Evolutionary conservation across 305 asterid genomes (phyloP).

Genomic region (Salvia sclarea): DNA sequence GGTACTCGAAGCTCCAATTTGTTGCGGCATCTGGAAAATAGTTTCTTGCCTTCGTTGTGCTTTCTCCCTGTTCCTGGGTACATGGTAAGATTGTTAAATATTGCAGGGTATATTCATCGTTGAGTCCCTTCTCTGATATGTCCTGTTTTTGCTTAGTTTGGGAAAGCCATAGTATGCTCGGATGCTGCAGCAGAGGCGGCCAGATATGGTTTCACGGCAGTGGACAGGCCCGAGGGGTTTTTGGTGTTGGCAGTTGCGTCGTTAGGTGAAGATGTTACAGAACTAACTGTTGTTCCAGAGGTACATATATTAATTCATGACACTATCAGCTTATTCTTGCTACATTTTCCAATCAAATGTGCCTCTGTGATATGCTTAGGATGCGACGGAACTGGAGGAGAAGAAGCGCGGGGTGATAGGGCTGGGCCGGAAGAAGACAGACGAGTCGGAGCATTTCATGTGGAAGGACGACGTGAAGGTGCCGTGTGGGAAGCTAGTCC

Average conservation of each 20-base stretch:
- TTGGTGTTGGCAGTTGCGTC: constrained; percentile 82
- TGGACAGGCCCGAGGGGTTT: constrained; percentile 83
- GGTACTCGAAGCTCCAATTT: constrained; percentile 74
- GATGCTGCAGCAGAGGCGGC: constrained; percentile 94
- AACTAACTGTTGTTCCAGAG: constrained; percentile 57
- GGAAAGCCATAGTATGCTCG: constrained; percentile 82
- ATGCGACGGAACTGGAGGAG: constrained; percentile 53
- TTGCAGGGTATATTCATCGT: neutral
- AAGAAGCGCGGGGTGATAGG: constrained; percentile 66
- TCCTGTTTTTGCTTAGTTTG: constrained; percentile 47
- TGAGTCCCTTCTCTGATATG: neutral
- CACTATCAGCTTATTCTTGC: too few species aligned
- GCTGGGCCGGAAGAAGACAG: constrained; percentile 65
- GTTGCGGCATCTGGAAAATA: constrained; percentile 68
- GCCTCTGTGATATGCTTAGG: constrained; percentile 38
- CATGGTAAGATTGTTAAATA: constrained; percentile 47
- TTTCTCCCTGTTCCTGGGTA: constrained; percentile 75
- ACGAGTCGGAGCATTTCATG: constrained; percentile 68
- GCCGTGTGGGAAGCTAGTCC: constrained; percentile 69
- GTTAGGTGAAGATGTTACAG: constrained; percentile 53
- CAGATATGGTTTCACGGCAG: constrained; percentile 79
- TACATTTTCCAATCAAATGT: too few species aligned
- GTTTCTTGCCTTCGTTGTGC: constrained; percentile 72
- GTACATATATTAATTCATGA: constrained; percentile 37
- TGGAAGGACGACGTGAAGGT: constrained; percentile 85